Evolutionary conservation across 2,329 filamentous ascomycete genomes (phyloP).

Genomic region (Fusarium abutilonis): DNA sequence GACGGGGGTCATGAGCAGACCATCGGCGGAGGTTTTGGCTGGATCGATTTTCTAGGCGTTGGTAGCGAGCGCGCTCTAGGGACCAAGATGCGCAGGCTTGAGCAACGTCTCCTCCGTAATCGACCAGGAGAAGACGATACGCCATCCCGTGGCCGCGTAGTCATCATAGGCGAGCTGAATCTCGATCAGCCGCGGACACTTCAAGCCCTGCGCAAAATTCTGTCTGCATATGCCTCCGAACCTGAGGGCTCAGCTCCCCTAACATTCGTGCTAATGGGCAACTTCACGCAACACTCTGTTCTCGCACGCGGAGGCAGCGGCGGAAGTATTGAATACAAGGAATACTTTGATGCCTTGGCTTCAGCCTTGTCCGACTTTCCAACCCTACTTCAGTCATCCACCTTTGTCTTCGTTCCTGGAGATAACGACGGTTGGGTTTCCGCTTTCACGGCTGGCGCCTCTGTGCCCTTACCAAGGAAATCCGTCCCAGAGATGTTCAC

Average conservation of each 20-base stretch:
- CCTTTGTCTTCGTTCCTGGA: slow-evolving; percentile 92
- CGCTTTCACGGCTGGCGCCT: slow-evolving; percentile 80
- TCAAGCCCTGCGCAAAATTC: slow-evolving; percentile 81
- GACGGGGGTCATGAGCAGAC: slow-evolving; percentile 68
- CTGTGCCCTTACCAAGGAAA: slow-evolving; percentile 74
- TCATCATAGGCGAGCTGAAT: slow-evolving; percentile 87
- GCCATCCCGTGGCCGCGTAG: slow-evolving; percentile 62
- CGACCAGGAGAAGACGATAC: slow-evolving; percentile 49
- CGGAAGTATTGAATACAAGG: slow-evolving; percentile 95
- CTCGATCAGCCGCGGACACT: slow-evolving; percentile 86
- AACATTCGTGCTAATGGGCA: slow-evolving; percentile 84
- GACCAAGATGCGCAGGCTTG: slow-evolving; percentile 81
- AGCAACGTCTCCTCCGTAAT: slow-evolving; percentile 70
- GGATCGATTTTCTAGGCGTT: slow-evolving; percentile 94
- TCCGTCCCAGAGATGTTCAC: slow-evolving; percentile 90
- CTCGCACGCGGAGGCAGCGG: slow-evolving; percentile 75
- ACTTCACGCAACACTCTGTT: slow-evolving; percentile 76
- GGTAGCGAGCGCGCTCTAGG: slow-evolving; percentile 89
- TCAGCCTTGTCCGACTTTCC: slow-evolving; percentile 85
- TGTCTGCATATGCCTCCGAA: slow-evolving; percentile 76
- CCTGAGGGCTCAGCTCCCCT: slow-evolving; percentile 74
- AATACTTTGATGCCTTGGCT: slow-evolving; percentile 90
- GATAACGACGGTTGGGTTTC: slow-evolving; percentile 98
- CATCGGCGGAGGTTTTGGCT: slow-evolving; percentile 86
- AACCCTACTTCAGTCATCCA: slow-evolving; percentile 77